Evolutionary conservation across 306 rosid genomes (phyloP).

Genomic region (Cucurbita argyrosperma): DNA sequence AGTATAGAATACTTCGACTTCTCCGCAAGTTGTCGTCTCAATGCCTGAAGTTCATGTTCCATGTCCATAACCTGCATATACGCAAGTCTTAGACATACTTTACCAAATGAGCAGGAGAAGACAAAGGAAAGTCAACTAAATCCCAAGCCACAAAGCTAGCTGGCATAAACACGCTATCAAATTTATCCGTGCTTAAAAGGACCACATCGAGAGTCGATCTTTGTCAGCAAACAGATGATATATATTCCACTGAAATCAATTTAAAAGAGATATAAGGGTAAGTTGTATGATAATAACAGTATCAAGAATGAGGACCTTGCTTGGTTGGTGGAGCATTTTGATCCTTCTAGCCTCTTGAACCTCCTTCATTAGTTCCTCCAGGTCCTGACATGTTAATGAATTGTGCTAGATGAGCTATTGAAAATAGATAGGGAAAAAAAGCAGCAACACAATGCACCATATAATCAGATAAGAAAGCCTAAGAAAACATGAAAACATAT

Average conservation of each 20-base stretch:
- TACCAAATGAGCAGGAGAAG: neutral
- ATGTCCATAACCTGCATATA: constrained; percentile 77
- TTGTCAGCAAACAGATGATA: neutral
- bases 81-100: neutral
- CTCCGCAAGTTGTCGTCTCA: constrained; percentile 70
- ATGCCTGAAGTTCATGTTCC: constrained; percentile 85
- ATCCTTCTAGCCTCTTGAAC: constrained; percentile 93
- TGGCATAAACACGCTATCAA: neutral
- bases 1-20: constrained; percentile 64
- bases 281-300: neutral
- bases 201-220: neutral
- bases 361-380: constrained; percentile 88
- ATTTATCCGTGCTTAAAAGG: neutral
- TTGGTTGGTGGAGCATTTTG: constrained; percentile 92
- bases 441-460: neutral
- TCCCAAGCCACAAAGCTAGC: too few relatives aligned
- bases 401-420: constrained; percentile 10
- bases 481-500: neutral
- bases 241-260: neutral
- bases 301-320: constrained; percentile 46
- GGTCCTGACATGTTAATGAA: constrained; percentile 37
- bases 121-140: too few relatives aligned
- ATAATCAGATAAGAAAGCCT: neutral
- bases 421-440: neutral
- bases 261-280: neutral